Percentiles rank a stretch among this genome's conserved stretches.
phyloP scores from a whole-genome alignment of 2,329 filamentous ascomycete genomes.

The Chaetomium sp. region DNA sequence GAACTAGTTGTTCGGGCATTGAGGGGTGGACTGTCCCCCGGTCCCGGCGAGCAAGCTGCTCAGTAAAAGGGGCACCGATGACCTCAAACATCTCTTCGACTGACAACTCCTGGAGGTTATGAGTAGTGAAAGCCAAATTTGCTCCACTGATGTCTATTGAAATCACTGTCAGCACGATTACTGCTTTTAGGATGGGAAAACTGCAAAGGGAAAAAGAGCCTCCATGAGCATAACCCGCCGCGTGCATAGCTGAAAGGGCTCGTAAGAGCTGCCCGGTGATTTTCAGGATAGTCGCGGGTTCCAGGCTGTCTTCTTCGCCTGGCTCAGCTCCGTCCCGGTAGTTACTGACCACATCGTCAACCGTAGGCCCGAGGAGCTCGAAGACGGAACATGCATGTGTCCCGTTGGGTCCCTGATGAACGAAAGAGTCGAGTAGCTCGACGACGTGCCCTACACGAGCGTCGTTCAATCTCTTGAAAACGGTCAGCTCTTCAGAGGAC shows the following conservation, averaged over 20 bases:
- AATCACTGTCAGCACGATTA: background rate
- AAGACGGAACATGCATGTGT: background rate
- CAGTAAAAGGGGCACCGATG: background rate
- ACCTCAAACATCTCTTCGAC: background rate
- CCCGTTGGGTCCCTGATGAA: conserved; percentile 3
- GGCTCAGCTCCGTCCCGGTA: background rate
- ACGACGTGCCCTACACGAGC: background rate
- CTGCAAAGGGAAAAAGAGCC: background rate
- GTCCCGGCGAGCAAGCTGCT: background rate
- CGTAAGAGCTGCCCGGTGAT: background rate
- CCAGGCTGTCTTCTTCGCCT: background rate
- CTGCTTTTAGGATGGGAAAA: background rate
- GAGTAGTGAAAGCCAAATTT: conserved; percentile 1
- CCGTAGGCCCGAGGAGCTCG: background rate
- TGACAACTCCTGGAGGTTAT: background rate
- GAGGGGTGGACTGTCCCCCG: background rate
- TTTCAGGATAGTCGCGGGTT: background rate
- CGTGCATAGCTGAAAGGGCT: background rate
- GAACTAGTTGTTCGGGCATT: background rate
- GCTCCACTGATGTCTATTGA: background rate
- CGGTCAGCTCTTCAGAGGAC: background rate
- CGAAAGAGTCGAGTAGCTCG: background rate
- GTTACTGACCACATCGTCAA: background rate
- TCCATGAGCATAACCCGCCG: conserved; percentile 6
- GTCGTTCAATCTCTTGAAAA: background rate